phyloP scores from a whole-genome alignment of 169 alveolate genomes.

The Plasmodium fragile region DNA sequence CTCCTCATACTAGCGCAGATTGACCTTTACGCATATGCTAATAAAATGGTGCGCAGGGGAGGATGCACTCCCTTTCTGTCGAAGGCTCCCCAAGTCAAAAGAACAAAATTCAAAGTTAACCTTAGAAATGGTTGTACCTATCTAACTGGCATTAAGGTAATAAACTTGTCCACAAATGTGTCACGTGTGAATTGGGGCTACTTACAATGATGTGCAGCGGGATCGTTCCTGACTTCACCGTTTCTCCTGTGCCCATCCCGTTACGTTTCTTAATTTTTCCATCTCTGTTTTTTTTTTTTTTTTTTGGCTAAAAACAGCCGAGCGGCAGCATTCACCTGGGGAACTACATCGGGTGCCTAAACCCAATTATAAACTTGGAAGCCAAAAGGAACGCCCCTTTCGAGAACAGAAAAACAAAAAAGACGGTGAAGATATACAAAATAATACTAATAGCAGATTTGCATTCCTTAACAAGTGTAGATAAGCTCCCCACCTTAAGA shows the following conservation, averaged over 20 bases:
- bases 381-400: background rate
- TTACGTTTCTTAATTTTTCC: background rate
- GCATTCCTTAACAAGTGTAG: constrained; percentile 40
- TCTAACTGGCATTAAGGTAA: constrained; percentile 70
- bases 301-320: constrained; percentile 14
- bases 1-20: background rate
- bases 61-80: background rate
- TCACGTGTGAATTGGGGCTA: background rate
- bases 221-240: background rate
- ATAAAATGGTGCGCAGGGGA: background rate
- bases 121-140: constrained; percentile 36
- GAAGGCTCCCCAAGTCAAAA: background rate
- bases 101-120: background rate
- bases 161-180: background rate
- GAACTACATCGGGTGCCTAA: constrained; percentile 60
- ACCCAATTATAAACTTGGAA: constrained; percentile 58
- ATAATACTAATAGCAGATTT: constrained; percentile 66
- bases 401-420: background rate
- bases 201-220: background rate
- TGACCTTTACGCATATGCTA: background rate
- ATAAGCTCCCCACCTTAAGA: constrained; percentile 25
- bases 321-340: constrained; percentile 70
- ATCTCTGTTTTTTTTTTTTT: background rate
- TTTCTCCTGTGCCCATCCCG: background rate
- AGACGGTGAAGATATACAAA: constrained; percentile 14